Conservation (phyloP, 176 grass and related monocot genomes). For the Musa itinerans region DNA sequence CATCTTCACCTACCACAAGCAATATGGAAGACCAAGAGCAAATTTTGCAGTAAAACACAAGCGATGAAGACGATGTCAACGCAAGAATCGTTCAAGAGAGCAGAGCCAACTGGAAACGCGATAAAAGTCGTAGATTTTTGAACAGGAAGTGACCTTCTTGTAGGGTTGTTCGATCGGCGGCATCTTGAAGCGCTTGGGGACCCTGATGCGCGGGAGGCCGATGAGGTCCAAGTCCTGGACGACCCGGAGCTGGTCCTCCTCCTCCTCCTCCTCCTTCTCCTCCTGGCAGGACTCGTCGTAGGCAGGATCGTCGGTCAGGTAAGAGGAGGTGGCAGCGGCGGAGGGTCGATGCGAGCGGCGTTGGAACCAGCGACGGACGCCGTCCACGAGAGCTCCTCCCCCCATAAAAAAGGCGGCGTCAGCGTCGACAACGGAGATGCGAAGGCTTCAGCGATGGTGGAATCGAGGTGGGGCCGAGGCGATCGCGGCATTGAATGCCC, state of each 20-base stretch:
- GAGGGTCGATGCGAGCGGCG: constrained; percentile 23
- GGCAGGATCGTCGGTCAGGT: not conserved
- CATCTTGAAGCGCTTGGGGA: constrained; percentile 14
- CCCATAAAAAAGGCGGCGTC: constrained; percentile 17
- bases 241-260: constrained; percentile 6
- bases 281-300: constrained; percentile 15
- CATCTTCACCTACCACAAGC: not conserved
- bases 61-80: not conserved
- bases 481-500: constrained; percentile 4
- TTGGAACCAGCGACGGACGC: constrained; percentile 68
- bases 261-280: not conserved
- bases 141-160: constrained; percentile 19
- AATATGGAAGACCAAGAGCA: not conserved
- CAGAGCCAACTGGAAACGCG: not conserved
- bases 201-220: constrained; percentile 19
- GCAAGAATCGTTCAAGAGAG: not conserved
- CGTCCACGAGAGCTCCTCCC: constrained; percentile 44
- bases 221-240: constrained; percentile 50
- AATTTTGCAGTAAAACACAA: not conserved
- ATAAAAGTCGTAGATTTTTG: not conserved
- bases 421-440: not conserved
- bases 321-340: constrained; percentile 4
- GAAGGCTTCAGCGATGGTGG: not conserved
- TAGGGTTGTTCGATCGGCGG: constrained; percentile 14
- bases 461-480: not conserved